Base-by-base conservation (phyloP, 2,329 filamentous ascomycete genomes). In the Aaosphaeria pasadenensis region DNA sequence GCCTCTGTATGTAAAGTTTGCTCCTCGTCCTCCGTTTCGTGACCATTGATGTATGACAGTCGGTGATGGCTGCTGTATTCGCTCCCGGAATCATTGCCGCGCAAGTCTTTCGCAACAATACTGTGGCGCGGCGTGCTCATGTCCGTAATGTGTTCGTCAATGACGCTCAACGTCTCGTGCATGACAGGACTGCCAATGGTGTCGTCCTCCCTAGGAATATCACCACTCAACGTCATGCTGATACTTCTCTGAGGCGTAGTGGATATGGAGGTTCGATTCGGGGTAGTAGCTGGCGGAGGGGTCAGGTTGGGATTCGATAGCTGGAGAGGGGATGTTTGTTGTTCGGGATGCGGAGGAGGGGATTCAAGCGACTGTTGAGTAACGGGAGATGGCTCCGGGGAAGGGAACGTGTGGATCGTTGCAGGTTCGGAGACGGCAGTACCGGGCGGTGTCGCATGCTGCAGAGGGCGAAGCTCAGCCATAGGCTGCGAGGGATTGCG, bases 101-200 rank as follows among this genome's bases (percentile, higher is more conserved):
- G 62, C 55, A 81, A 74, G 54, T 85, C 68, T 55, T 82, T 80
- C 17, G 68, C 63, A 40, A 74, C 58, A 48, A 79, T 53, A 61
- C 77, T 79, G 52, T 82, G 79, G 28, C 81, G 77, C 46, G 81
- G 81, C 5, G 78, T 83, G 65, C 78, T 81, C 74, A 97, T 82
- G 67, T 96, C 88, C 39, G 90, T 96, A 59, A 97, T 96, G 66
- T 96, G 92, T 71, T 97, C 92, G 68, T 97, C 87, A 61, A 97
- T 97, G 49, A 97, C 92, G 63, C 91, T 96, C 44, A 97, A 74
- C 0, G 92, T 96, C 69, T 97, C 91, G 66, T 91, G 91, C 77
- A 97, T 87, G 43, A 96, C 91, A 7, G 89, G 87, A 63, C 84
- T 88, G 46, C 85, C 82, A 57, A 67, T 84, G 42, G 56, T 51